phyloP scores from a whole-genome alignment of 2,329 filamentous ascomycete genomes.

The Pseudocercospora fijiensis region DNA sequence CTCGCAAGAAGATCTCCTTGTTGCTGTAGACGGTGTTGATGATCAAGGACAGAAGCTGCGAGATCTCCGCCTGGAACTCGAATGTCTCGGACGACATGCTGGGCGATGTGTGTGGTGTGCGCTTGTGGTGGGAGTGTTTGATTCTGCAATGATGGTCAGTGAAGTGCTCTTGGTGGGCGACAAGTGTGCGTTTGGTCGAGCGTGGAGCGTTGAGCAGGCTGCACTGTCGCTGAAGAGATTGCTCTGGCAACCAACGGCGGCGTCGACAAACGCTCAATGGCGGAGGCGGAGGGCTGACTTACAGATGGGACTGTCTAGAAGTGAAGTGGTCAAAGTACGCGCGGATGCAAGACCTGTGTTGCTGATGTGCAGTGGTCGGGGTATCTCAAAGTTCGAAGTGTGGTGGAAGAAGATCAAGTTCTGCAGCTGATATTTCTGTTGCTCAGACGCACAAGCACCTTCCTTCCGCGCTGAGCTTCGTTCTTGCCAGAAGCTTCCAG shows the following conservation, averaged over 20 bases:
- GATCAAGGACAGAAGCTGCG: constrained; percentile 98
- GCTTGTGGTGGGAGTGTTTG: constrained; percentile 5
- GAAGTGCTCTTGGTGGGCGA: neutral
- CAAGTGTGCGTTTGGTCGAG: constrained; percentile 4
- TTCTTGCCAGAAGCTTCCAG: neutral
- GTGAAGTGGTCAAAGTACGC: neutral
- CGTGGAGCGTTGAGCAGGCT: no score
- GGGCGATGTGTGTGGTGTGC: constrained; percentile 25
- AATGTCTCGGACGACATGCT: constrained; percentile 91
- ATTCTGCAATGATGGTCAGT: constrained; percentile 1
- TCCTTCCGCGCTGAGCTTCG: neutral
- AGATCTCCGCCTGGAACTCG: constrained; percentile 99
- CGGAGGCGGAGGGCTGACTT: constrained; percentile 9
- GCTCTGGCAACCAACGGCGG: constrained; percentile 19
- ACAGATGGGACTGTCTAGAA: constrained; percentile 5
- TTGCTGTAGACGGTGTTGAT: constrained; percentile 99
- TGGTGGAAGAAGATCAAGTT: neutral
- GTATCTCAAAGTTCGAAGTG: neutral
- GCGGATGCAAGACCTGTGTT: constrained; percentile 16
- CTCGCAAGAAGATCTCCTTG: constrained; percentile 99
- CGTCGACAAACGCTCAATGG: constrained; percentile 1
- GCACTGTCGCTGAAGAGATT: constrained; percentile 17
- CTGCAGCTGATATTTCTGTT: neutral
- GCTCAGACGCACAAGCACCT: neutral
- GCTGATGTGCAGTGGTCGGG: no score